Evolutionary conservation across 2,329 filamentous ascomycete species (phyloP), one percentile per base, ranked within the genome.

Genomic region (Apiospora saccharicola): DNA sequence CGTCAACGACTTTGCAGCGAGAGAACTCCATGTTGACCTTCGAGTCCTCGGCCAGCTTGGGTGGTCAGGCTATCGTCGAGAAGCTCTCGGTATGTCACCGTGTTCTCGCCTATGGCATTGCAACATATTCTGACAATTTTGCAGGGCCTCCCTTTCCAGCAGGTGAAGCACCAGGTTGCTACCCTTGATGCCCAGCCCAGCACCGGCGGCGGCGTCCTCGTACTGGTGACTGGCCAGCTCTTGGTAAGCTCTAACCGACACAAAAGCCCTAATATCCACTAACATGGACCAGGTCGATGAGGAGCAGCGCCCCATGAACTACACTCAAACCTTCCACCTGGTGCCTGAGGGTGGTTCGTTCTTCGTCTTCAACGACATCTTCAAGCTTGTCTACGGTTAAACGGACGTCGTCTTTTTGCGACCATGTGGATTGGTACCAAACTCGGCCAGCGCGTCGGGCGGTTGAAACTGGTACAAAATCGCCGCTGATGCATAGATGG

Each of bases 291-390:
- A 97, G 94, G 91, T 97, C 78, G 94, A 98, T 76, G 95, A 95
- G 77, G 91, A 95, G 84, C 88, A 93, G 82, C 90, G 90, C 79
- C 94, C 94, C 64, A 96, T 98, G 92, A 95, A 90, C 89, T 99
- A 95, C 86, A 92, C 92, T 72, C 95, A 98, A 86, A 86, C 90
- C 72, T 98, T 98, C 90, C 93, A 97, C 84, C 92, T 98, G 75
- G 84, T 90, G 76, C 91, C 90, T 74, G 92, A 94, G 71, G 76
- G 79, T 69, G 92, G 91, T 78, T 91, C 88, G 84, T 98, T 93
- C 87, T 98, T 90, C 83, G 93, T 98, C 81, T 92, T 92, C 86
- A 98, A 98, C 88, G 96, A 98, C 83, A 86, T 98, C 82, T 98
- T 98, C 91, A 94, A 94, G 85, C 90, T 98, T 74, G 90, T 98